Percentiles rank a stretch among this genome's conserved stretches.
phyloP scores from a whole-genome alignment of 305 asterid species.

The Fraxinus baroniana region DNA sequence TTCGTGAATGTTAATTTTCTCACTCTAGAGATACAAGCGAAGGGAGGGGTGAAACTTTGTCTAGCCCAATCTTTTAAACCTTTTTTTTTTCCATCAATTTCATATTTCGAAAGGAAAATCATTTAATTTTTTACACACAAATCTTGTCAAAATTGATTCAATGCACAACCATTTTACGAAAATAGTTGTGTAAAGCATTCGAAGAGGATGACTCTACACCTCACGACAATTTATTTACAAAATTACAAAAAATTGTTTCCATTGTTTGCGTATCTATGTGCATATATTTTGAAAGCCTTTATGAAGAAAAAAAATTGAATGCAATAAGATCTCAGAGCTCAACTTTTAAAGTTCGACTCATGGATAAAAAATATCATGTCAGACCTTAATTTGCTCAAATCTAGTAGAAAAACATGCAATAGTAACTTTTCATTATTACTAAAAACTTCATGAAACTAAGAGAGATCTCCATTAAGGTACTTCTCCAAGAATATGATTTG shows the following conservation, averaged over 20 bases:
- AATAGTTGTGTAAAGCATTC: not conserved
- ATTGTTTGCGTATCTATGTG: not conserved
- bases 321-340: not conserved
- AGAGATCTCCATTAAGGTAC: not conserved
- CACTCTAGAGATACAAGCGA: not conserved
- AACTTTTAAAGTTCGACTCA: too few species aligned
- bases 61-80: not conserved
- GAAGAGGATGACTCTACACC: not conserved
- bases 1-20: not conserved
- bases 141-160: not conserved
- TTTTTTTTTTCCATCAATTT: not conserved
- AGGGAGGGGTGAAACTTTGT: not conserved
- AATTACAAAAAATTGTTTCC: not conserved
- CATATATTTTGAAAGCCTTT: not conserved
- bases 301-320: not conserved
- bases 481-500: conserved; percentile 25
- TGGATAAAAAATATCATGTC: not conserved
- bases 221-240: not conserved
- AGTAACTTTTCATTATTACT: too few species aligned
- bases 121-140: not conserved
- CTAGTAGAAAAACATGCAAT: not conserved
- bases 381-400: not conserved
- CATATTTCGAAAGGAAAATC: not conserved
- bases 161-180: not conserved
- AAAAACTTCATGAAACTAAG: not conserved